A percentile compares a stretch with the other conserved stretches of the same genome.
These are phyloP conservation scores for Monilinia aucupariae DNA, from an alignment of 2,329 filamentous ascomycete genomes.

Conservation along the genomic window DNA sequence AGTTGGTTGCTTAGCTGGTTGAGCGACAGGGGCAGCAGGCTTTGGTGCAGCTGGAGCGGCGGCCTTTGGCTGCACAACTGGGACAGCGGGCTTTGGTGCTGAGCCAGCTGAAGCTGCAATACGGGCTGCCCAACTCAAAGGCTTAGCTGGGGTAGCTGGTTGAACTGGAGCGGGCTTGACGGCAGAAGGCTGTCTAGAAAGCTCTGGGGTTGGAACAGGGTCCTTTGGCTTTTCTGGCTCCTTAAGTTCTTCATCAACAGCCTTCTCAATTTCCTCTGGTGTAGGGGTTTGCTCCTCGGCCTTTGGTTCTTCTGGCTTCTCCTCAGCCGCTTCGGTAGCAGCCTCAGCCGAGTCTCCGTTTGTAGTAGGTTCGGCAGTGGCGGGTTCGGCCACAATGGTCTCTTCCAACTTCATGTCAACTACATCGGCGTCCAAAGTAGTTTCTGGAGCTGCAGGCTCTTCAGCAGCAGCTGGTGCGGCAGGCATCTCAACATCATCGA, in stretches of 20 bases:
- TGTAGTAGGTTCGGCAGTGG: conserved; percentile 37
- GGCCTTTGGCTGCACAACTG: conserved; percentile 47
- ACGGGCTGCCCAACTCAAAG: conserved; percentile 71
- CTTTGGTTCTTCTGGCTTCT: conserved; percentile 30
- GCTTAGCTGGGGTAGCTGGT: conserved; percentile 43
- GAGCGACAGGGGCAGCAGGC: conserved; percentile 34
- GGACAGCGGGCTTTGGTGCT: conserved; percentile 52
- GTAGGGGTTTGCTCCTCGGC: conserved; percentile 36
- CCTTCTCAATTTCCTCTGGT: conserved; percentile 47
- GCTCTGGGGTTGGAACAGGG: conserved; percentile 47
- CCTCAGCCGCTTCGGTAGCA: conserved; percentile 32
- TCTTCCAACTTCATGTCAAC: conserved; percentile 76
- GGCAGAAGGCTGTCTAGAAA: conserved; percentile 32
- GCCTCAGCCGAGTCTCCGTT: conserved; percentile 40
- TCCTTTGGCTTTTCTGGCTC: conserved; percentile 63
- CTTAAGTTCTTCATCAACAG: conserved; percentile 51
- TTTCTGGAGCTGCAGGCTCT: conserved; percentile 27
- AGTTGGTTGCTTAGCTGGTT: conserved; percentile 35
- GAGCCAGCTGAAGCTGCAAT: conserved; percentile 50
- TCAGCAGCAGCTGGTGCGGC: conserved; percentile 35
- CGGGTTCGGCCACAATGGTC: conserved; percentile 39
- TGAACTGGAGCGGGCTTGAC: conserved; percentile 48
- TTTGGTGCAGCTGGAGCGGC: conserved; percentile 47
- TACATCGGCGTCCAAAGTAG: conserved; percentile 43
- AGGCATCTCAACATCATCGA: conserved; percentile 35